Evolutionary conservation across 163 green algal genomes (phyloP).

Genomic region (Coccomyxa subellipsoidea): DNA sequence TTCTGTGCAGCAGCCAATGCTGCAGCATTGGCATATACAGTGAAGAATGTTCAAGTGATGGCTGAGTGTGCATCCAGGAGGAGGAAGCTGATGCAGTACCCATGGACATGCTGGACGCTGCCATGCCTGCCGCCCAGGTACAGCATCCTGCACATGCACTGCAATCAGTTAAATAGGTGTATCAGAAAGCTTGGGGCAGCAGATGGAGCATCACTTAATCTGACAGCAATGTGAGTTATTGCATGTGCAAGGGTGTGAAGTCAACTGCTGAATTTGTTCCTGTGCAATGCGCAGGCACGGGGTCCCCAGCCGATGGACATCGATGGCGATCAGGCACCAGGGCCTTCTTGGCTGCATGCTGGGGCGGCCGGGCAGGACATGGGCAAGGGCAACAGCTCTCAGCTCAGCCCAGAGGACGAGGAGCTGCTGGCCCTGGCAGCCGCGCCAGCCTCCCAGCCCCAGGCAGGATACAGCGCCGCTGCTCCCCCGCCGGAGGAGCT

Average conservation of each 20-base stretch:
- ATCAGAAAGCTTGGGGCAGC: no score
- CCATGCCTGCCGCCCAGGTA: neutral
- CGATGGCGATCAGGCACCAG: neutral
- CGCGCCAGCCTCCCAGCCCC: neutral
- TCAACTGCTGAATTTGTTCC: no score
- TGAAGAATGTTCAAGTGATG: neutral
- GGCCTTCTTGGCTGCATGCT: no score
- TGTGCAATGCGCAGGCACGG: neutral
- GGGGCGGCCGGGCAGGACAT: no score
- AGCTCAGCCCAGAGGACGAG: slow-evolving; percentile 16
- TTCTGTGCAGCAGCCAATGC: no score
- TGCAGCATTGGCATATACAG: no score
- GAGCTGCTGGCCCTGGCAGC: slow-evolving; percentile 23
- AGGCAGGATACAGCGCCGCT: neutral
- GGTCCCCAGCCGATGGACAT: neutral
- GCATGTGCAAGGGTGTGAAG: no score
- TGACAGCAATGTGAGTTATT: no score
- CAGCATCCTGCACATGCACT: no score
- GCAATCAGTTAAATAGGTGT: no score
- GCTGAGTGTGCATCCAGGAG: neutral
- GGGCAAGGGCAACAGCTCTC: no score
- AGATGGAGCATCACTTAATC: no score
- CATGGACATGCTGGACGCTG: slow-evolving; percentile 5
- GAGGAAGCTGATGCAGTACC: slow-evolving; percentile 12
- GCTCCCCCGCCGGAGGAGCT: neutral